Conservation (phyloP, 352 stramenopile genomes). For the Globisporangium mamillatum region DNA sequence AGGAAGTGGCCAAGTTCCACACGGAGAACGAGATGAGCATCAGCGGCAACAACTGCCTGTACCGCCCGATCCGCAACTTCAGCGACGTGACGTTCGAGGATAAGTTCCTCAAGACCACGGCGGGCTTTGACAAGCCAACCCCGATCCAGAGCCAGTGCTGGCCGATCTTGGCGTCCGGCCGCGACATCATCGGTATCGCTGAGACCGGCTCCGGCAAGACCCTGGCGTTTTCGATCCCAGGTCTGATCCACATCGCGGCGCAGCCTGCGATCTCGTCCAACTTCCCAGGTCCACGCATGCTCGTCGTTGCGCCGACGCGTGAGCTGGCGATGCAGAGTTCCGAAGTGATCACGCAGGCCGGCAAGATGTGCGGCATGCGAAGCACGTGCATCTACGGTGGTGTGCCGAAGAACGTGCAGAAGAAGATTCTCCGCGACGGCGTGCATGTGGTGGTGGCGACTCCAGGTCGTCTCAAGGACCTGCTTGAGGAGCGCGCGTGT, state of each 20-base stretch:
- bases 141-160: conserved; percentile 98
- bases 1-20: conserved; percentile 85
- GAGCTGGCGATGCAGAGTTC: conserved; percentile 94
- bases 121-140: conserved; percentile 91
- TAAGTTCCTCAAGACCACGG: conserved; percentile 87
- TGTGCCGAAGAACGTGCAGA: conserved; percentile 93
- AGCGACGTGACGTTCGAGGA: conserved; percentile 68
- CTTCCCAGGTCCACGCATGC: conserved; percentile 81
- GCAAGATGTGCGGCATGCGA: conserved; percentile 81
- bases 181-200: conserved; percentile 91
- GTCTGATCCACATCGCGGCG: conserved; percentile 83
- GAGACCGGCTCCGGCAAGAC: conserved; percentile 96
- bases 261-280: conserved; percentile 56
- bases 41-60: conserved; percentile 84
- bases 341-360: conserved; percentile 90
- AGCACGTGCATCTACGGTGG: conserved; percentile 95
- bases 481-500: conserved; percentile 82
- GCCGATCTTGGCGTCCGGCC: conserved; percentile 84
- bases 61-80: conserved; percentile 78
- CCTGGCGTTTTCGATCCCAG: conserved; percentile 94
- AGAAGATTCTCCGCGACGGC: conserved; percentile 81
- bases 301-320: conserved; percentile 92
- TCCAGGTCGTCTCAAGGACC: conserved; percentile 93
- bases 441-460: conserved; percentile 95
- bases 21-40: conserved; percentile 82